Base-by-base conservation (phyloP, 345 rosid genomes). In the Eucalyptus marginata region DNA sequence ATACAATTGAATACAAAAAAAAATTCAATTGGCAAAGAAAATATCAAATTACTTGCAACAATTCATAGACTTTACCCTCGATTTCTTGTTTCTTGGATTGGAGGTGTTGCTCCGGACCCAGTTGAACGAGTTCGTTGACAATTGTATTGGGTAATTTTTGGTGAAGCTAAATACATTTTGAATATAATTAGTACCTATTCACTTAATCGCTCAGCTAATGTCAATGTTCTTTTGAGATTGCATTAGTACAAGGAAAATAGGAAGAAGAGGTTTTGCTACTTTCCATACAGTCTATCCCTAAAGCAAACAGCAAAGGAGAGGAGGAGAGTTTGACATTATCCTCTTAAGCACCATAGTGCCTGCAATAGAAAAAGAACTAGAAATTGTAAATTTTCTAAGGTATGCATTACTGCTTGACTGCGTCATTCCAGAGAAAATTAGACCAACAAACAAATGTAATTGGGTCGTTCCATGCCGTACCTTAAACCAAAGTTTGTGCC, bases 401-500 rank as follows among this genome's bases (percentile, higher is more conserved):
- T 3, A 76, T 20, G 27, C 83, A 40, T 36, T 76, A 40, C 13
- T 36, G 27, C 46, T 76, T 40, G 83, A 43, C 47, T 0, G 47
- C 20, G 44, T 86, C 87, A 27, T 10, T 47, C 59, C 20, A 29
- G 33, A 85, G 86, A 25, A 29, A 29, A 49, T 49, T 84, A 46
- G 58, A 86, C 44, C 44, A 29, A 3, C 43, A 49, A 33, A 29
- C 87, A 27, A 46, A 27, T 31, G 14, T 14, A 13, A 49, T 76
- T 11, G 27, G 83, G 83, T 3, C 9, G 20, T 71, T 3, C 14
- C 13, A 71, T 27, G 86, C 24, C 51, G 24, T 89, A 86, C 90
- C 83, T 25, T 86, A 13, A 89, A 90, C 62, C 92, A 89, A 88
- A 85, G 87, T 58, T 52, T 86, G 18, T 36, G 86, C 88, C 86